phyloP scores from a whole-genome alignment of 2,329 filamentous ascomycete species.

The Alternaria solani region DNA sequence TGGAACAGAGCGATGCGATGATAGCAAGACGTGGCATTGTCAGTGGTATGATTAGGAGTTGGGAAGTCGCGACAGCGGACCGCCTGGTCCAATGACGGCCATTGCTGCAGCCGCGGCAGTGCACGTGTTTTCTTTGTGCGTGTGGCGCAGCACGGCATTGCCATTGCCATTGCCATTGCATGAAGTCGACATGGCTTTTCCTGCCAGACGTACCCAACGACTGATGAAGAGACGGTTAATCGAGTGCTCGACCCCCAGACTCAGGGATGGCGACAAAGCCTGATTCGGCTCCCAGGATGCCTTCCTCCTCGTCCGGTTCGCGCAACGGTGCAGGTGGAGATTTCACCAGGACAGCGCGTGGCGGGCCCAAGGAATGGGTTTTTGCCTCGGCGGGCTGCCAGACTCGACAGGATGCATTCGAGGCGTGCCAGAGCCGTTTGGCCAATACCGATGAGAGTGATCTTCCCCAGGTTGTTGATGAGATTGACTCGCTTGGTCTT shows the following conservation, averaged over 20 bases:
- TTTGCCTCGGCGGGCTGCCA: constrained; percentile 14
- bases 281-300: not conserved
- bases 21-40: not conserved
- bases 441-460: constrained; percentile 11
- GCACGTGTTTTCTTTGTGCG: constrained; percentile 2
- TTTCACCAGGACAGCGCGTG: constrained; percentile 13
- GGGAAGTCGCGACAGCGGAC: not conserved
- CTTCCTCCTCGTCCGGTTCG: constrained; percentile 8
- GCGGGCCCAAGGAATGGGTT: constrained; percentile 1
- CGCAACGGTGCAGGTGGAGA: constrained; percentile 14
- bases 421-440: constrained; percentile 12
- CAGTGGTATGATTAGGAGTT: not conserved
- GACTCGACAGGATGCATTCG: constrained; percentile 5
- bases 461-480: constrained; percentile 12
- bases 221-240: constrained; percentile 1
- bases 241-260: not conserved
- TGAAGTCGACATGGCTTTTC: not conserved
- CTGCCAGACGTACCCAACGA: not conserved
- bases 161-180: not conserved
- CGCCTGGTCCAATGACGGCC: not conserved
- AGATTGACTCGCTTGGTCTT: constrained; percentile 16
- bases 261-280: not conserved
- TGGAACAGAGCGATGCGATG: not conserved
- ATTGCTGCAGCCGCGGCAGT: not conserved
- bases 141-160: constrained; percentile 2